Base-by-base conservation (phyloP, 352 stramenopile genomes). In the Halophytophthora batemanensis region DNA sequence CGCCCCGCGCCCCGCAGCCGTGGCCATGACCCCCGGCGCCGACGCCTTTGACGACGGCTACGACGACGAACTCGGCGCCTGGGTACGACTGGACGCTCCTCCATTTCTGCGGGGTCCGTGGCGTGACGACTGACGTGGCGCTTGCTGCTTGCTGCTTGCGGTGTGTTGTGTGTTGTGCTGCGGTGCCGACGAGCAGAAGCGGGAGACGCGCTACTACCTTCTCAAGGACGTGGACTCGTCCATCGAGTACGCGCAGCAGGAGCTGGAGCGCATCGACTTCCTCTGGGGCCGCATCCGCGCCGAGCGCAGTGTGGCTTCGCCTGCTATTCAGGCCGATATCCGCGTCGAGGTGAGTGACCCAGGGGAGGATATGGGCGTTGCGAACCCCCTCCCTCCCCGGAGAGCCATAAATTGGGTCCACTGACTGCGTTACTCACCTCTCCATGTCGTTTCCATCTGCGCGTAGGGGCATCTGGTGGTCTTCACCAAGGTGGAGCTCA, bases 221-320 rank as follows among this genome's bases (percentile, higher is more conserved):
- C 59, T 77, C 37, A 77, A 81, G 52, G 70, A 86, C 43, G 77
- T 84, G 7, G 59, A 72, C 50, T 69, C 71, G 23, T 59, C 73
- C 13, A 59, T 86, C 17, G 59, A 76, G 36, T 71, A 64, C 17
- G 76, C 77, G 25, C 56, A 77, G 37, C 68, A 82, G 14, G 82
- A 92, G 48, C 59, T 92, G 8, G 82, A 92, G 57, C 82, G 75
- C 17, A 72, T 92, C n/a, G 78, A 92, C 53, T 86, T 92, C 52
- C 71, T 92, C 28, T 92, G 82, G 78, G 79, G 82, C 6, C 69
- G 77, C 50, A 92, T 92, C 45, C 82, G 82, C 17, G 81, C 83
- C 39, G 77, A 79, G 39, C 77, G 77, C 18, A 51, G 64, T 14
- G 64, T 57, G 15, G 34, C 58, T 15, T 75, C 69, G 21, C 61